Evolutionary conservation across 2,329 filamentous ascomycete genomes (phyloP).

Genomic region (Ascochyta fabae): DNA sequence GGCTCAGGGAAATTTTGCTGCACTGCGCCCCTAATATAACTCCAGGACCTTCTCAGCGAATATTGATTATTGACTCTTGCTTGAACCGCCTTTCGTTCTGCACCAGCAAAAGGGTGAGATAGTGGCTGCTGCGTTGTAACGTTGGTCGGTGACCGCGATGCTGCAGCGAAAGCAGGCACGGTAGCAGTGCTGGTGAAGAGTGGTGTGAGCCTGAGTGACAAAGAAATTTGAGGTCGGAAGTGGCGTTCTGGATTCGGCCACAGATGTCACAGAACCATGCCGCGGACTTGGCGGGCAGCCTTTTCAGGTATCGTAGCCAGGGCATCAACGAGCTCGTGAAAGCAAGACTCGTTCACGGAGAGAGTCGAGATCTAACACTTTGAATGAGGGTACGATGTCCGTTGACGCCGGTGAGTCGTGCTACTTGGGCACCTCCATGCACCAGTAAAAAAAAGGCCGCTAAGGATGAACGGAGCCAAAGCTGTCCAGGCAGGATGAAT

Average conservation of each 20-base stretch:
- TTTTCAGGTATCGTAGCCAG: slow-evolving; percentile 2
- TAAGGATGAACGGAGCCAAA: neutral
- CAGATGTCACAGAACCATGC: neutral
- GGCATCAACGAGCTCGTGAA: slow-evolving; percentile 4
- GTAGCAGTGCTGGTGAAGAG: neutral
- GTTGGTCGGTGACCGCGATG: neutral
- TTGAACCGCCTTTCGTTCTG: neutral
- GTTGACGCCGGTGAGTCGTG: neutral
- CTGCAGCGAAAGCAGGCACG: neutral
- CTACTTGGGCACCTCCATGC: neutral
- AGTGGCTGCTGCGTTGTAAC: neutral
- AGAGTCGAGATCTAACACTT: neutral
- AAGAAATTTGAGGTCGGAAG: slow-evolving; percentile 14
- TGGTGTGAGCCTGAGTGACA: neutral
- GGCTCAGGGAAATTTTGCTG: slow-evolving; percentile 10
- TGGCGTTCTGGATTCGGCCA: slow-evolving; percentile 11
- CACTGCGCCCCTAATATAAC: slow-evolving; percentile 16
- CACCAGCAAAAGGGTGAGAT: neutral
- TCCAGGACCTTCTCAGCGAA: neutral
- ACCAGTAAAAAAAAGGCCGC: too few species aligned
- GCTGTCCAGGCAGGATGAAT: neutral
- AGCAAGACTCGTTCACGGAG: neutral
- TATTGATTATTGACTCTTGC: slow-evolving; percentile 1
- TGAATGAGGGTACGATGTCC: neutral
- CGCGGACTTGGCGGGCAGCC: slow-evolving; percentile 5